Percentiles rank a stretch among this genome's conserved stretches.
These are phyloP conservation scores for Venturia oleaginea DNA, from an alignment of 2,329 filamentous ascomycete species.

Conservation along the genomic window DNA sequence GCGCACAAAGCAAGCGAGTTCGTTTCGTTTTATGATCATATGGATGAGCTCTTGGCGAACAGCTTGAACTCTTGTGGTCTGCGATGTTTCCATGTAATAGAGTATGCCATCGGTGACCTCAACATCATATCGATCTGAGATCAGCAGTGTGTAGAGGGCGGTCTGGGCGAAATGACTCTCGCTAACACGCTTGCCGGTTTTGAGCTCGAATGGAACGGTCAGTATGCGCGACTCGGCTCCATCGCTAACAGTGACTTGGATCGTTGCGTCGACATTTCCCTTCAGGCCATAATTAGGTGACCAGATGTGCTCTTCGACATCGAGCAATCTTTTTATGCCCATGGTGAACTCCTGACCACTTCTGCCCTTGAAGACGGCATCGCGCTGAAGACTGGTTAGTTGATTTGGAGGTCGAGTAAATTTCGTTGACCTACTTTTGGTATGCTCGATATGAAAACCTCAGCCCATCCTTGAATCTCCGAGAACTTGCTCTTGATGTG, in stretches of 20 bases:
- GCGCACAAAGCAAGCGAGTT: conserved; percentile 74
- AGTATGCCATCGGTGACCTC: conserved; percentile 83
- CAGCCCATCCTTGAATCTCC: conserved; percentile 75
- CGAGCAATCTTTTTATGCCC: conserved; percentile 86
- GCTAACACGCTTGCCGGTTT: conserved; percentile 77
- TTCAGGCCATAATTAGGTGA: conserved; percentile 96
- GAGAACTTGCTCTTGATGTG: conserved; percentile 77
- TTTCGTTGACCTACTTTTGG: conserved; percentile 40
- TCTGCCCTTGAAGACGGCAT: conserved; percentile 69
- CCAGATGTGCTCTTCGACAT: conserved; percentile 97
- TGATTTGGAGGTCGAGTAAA: background rate
- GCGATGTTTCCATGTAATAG: conserved; percentile 89
- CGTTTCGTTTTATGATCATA: conserved; percentile 94
- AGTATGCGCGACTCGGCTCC: conserved; percentile 57
- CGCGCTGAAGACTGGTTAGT: conserved; percentile 19
- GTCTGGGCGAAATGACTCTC: conserved; percentile 86
- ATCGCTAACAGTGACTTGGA: conserved; percentile 76
- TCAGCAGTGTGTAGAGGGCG: conserved; percentile 80
- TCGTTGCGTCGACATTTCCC: conserved; percentile 94
- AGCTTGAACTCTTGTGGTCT: conserved; percentile 75
- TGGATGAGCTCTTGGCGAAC: conserved; percentile 82
- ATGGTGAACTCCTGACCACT: conserved; percentile 68
- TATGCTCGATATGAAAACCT: conserved; percentile 62
- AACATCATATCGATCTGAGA: conserved; percentile 90
- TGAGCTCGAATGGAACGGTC: conserved; percentile 89